Conservation (phyloP, 1,284 basidiomycete genomes). For the Sutorius eximius region DNA sequence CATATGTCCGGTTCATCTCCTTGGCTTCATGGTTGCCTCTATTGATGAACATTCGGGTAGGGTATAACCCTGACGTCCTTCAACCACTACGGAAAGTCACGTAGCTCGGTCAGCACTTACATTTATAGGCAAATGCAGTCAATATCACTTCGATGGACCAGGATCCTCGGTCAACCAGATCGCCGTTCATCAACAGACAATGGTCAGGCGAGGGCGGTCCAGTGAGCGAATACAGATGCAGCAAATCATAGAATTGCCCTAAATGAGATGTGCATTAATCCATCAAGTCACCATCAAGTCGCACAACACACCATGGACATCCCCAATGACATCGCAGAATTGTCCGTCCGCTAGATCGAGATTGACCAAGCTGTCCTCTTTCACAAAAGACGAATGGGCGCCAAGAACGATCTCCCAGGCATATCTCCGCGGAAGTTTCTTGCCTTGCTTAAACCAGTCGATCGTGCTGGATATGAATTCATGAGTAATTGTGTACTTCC, state of each 20-base stretch:
- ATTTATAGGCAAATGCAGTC: conserved; percentile 95
- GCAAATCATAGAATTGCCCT: conserved; percentile 95
- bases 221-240: conserved; percentile 86
- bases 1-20: conserved; percentile 88
- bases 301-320: conserved; percentile 71
- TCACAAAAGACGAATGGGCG: conserved; percentile 72
- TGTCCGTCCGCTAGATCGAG: conserved; percentile 76
- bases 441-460: conserved; percentile 89
- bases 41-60: conserved; percentile 85
- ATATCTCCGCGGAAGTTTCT: conserved; percentile 81
- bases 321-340: conserved; percentile 89
- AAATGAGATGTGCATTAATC: conserved; percentile 7
- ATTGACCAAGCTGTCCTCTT: conserved; percentile 84
- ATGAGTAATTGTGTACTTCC: conserved; percentile 70
- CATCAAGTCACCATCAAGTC: background rate
- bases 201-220: conserved; percentile 81
- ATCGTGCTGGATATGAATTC: conserved; percentile 89
- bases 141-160: conserved; percentile 98
- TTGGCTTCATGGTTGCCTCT: conserved; percentile 97
- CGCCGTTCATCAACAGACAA: conserved; percentile 90
- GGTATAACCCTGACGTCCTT: conserved; percentile 73
- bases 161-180: conserved; percentile 95
- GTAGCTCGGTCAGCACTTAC: conserved; percentile 42
- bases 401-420: conserved; percentile 97
- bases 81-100: conserved; percentile 11